A percentile compares a stretch with the other conserved stretches of the same genome.
phyloP scores from a whole-genome alignment of 2,329 filamentous ascomycete species.

The Emericellopsis cladophorae region DNA sequence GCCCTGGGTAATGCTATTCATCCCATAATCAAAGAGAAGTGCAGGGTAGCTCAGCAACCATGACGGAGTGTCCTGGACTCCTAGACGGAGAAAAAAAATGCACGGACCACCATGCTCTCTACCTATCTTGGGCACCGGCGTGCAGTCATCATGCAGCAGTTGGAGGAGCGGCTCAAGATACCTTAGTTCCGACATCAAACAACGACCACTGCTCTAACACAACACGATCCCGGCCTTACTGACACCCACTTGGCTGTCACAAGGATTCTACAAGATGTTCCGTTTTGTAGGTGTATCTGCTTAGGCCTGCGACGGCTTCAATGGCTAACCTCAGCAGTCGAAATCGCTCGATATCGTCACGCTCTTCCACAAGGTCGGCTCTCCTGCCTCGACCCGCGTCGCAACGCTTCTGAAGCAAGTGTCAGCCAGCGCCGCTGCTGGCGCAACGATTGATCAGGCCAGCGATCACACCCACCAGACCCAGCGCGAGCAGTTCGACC shows the following conservation, averaged over 20 bases:
- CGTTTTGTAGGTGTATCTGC: constrained; percentile 25
- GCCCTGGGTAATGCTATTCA: too few relatives aligned
- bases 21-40: too few relatives aligned
- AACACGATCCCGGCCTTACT: background rate
- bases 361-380: constrained; percentile 80
- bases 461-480: constrained; percentile 51
- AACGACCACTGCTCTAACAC: background rate
- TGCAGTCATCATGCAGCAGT: background rate
- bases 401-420: constrained; percentile 70
- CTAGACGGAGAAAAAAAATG: too few relatives aligned
- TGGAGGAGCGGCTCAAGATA: background rate
- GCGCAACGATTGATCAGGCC: constrained; percentile 63
- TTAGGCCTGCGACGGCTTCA: constrained; percentile 5
- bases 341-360: constrained; percentile 86
- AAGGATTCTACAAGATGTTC: constrained; percentile 23
- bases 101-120: too few relatives aligned
- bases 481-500: constrained; percentile 61
- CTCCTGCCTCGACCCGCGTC: constrained; percentile 59
- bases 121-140: too few relatives aligned
- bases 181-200: background rate
- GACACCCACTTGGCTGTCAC: too few relatives aligned
- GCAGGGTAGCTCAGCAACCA: too few relatives aligned
- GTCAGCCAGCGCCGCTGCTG: constrained; percentile 53
- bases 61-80: too few relatives aligned
- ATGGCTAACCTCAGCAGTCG: constrained; percentile 32